Evolutionary conservation across 306 rosid genomes (phyloP).

Genomic region (Quercus glauca): DNA sequence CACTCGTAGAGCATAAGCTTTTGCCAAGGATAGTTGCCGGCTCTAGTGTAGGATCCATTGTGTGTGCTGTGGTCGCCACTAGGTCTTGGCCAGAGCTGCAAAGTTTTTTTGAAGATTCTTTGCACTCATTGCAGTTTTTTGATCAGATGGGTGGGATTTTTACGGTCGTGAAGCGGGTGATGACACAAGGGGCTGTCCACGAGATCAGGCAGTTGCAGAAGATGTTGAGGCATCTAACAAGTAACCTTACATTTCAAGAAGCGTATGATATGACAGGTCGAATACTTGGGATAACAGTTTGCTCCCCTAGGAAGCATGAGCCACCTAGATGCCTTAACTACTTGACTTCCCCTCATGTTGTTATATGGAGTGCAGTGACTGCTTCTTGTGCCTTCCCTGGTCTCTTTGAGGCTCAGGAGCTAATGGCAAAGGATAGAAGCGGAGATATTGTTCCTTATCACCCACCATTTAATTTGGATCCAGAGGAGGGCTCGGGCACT

Average conservation of each 20-base stretch:
- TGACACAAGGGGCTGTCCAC: conserved; percentile 84
- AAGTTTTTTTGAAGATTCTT: conserved; percentile 85
- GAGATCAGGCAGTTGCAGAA: conserved; percentile 90
- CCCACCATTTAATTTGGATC: conserved; percentile 90
- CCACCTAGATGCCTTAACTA: conserved; percentile 99
- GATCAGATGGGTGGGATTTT: conserved; percentile 92
- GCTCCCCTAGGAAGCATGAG: conserved; percentile 96
- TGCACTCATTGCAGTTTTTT: conserved; percentile 85
- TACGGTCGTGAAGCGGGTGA: conserved; percentile 79
- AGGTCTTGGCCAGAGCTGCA: conserved; percentile 98
- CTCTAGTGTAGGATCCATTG: conserved; percentile 95
- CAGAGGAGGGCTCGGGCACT: conserved; percentile 66
- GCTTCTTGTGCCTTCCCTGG: conserved; percentile 99
- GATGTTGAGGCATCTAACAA: conserved; percentile 84
- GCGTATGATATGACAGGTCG: conserved; percentile 98
- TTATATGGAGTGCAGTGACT: conserved; percentile 97
- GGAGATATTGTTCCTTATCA: conserved; percentile 96
- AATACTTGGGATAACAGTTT: conserved; percentile 92
- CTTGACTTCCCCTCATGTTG: conserved; percentile 95
- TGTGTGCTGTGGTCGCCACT: conserved; percentile 94
- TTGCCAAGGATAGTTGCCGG: conserved; percentile 95
- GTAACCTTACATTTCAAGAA: conserved; percentile 96
- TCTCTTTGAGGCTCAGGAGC: conserved; percentile 97
- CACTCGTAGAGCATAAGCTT: conserved; percentile 85
- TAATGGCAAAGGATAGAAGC: conserved; percentile 96